These are phyloP conservation scores for Fraxinus angustifolia DNA, from an alignment of 305 asterid genomes.

Conservation along the genomic window DNA sequence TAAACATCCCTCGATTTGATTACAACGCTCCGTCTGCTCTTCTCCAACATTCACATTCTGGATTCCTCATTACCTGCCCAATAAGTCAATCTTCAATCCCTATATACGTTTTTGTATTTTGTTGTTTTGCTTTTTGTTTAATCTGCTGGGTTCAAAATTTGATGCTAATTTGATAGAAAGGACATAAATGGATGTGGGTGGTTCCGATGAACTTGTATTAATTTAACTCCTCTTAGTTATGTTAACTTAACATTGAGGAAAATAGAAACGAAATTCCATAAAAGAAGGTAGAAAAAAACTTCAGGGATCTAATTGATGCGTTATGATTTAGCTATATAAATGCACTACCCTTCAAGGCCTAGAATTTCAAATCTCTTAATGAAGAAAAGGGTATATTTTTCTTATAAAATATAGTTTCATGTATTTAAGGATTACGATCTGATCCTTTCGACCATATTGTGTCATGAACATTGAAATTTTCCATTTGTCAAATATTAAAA, in stretches of 20 bases:
- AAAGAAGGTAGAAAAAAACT: background rate
- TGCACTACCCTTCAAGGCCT: background rate
- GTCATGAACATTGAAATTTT: background rate
- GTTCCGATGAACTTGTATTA: background rate
- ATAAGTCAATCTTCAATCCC: conserved; percentile 26
- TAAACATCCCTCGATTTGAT: conserved; percentile 44
- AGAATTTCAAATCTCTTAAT: background rate
- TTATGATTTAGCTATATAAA: background rate
- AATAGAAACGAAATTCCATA: background rate
- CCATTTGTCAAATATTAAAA: background rate
- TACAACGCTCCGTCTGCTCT: conserved; percentile 42
- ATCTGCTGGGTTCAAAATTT: background rate
- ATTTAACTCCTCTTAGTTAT: background rate
- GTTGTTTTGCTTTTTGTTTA: background rate
- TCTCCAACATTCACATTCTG: conserved; percentile 37
- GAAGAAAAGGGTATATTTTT: background rate
- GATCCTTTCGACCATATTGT: background rate
- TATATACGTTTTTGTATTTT: background rate
- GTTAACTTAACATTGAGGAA: background rate
- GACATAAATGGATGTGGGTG: background rate
- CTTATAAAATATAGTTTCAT: background rate
- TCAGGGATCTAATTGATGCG: background rate
- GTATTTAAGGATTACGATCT: background rate
- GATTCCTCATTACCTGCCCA: conserved; percentile 49
- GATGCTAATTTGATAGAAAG: background rate